A percentile compares a stretch with the other conserved stretches of the same genome.
phyloP scores from a whole-genome alignment of 2,329 filamentous ascomycete species.

The Cladosporium velox region DNA sequence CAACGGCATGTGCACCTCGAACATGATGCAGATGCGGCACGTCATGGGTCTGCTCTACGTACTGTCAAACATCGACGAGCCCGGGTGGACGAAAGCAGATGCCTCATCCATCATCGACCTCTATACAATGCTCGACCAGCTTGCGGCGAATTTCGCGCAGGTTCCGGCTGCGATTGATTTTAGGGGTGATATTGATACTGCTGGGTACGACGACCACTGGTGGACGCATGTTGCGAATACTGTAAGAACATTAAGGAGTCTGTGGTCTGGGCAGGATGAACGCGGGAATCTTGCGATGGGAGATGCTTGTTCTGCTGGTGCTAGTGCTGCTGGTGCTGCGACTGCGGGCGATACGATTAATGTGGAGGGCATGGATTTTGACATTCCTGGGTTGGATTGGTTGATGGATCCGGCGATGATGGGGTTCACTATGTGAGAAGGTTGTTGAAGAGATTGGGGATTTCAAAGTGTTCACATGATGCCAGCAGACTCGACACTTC shows the following conservation, averaged over 20 bases:
- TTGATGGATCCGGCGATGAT: constrained; percentile 16
- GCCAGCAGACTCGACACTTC: too few species aligned
- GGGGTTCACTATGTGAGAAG: constrained; percentile 1
- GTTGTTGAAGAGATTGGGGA: not conserved
- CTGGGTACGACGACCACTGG: not conserved
- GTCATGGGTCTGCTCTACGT: constrained; percentile 10
- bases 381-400: constrained; percentile 16
- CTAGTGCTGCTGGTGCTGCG: not conserved
- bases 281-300: not conserved
- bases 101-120: not conserved
- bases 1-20: constrained; percentile 4
- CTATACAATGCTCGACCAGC: constrained; percentile 4
- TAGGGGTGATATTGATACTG: not conserved
- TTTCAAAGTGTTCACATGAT: not conserved
- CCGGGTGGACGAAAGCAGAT: constrained; percentile 13
- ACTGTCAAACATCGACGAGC: constrained; percentile 1
- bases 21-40: constrained; percentile 12
- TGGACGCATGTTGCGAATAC: constrained; percentile 12
- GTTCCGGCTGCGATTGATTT: not conserved
- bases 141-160: not conserved
- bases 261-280: constrained; percentile 8
- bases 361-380: constrained; percentile 9
- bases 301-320: not conserved
- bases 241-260: not conserved
- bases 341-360: not conserved